Evolutionary conservation across 371 early-diverging fungal genomes (phyloP).

Genomic region (Blyttiomyces sp.): DNA sequence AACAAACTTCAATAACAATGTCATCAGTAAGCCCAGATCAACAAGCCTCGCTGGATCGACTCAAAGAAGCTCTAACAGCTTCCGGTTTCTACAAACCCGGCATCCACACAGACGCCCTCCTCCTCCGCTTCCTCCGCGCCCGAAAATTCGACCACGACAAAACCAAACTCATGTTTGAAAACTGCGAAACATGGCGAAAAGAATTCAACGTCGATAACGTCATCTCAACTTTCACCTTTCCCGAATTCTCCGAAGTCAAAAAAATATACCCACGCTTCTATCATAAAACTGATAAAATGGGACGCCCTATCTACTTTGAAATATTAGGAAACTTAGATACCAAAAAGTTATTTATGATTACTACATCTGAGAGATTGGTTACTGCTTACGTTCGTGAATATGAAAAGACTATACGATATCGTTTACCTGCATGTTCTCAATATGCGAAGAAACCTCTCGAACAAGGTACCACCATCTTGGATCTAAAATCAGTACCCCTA

Average conservation of each 20-base stretch:
- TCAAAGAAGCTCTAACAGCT: too few relatives aligned
- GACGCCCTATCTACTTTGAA: constrained; percentile 74
- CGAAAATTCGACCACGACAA: constrained; percentile 53
- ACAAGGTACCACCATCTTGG: constrained; percentile 68
- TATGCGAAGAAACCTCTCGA: constrained; percentile 57
- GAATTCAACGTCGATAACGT: constrained; percentile 29
- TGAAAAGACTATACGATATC: constrained; percentile 56
- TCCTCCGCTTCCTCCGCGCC: constrained; percentile 68
- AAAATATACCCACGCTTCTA: constrained; percentile 67
- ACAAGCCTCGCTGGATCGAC: too few relatives aligned
- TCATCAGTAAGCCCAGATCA: too few relatives aligned
- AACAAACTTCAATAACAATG: too few relatives aligned
- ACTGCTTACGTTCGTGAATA: constrained; percentile 65
- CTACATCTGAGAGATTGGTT: constrained; percentile 59
- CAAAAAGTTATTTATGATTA: constrained; percentile 56
- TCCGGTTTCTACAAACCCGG: constrained; percentile 6
- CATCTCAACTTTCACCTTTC: constrained; percentile 23
- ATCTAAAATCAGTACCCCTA: constrained; percentile 64
- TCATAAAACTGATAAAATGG: constrained; percentile 68
- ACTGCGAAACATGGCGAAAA: constrained; percentile 58
- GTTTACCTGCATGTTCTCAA: constrained; percentile 58
- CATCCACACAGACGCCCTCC: constrained; percentile 48
- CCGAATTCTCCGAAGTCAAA: constrained; percentile 22
- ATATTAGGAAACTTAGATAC: constrained; percentile 57
- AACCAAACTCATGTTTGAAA: constrained; percentile 52